phyloP scores from a whole-genome alignment of 2,329 filamentous ascomycete genomes.

The Fusarium sp. region DNA sequence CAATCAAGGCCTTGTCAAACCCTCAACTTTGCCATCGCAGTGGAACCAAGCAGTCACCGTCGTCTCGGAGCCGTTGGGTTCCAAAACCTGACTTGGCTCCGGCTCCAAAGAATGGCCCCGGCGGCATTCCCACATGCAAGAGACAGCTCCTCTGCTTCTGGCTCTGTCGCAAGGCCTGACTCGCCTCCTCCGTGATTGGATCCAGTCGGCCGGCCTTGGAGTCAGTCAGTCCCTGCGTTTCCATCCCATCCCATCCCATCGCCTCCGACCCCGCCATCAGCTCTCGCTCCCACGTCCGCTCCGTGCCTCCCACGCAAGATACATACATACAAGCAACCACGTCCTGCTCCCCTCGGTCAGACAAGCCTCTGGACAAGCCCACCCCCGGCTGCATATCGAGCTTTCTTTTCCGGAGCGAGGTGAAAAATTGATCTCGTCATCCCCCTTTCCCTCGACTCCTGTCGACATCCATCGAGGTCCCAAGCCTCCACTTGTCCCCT shows the following conservation, averaged over 20 bases:
- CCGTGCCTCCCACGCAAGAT: constrained; percentile 18
- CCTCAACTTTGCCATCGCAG: constrained; percentile 30
- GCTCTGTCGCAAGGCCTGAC: constrained; percentile 41
- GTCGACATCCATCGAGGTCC: constrained; percentile 20
- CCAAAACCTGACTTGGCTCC: constrained; percentile 20
- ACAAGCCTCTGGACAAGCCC: constrained; percentile 42
- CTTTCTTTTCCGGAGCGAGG: constrained; percentile 36
- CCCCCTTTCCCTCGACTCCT: constrained; percentile 28
- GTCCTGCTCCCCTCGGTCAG: constrained; percentile 28
- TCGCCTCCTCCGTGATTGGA: constrained; percentile 44
- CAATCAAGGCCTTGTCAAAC: constrained; percentile 35
- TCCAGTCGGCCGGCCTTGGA: constrained; percentile 38
- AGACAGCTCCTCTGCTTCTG: constrained; percentile 21
- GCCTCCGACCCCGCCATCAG: constrained; percentile 41
- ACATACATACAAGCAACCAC: constrained; percentile 14
- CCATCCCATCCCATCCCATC: constrained; percentile 16
- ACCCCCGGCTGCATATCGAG: constrained; percentile 44
- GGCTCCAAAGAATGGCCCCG: constrained; percentile 14
- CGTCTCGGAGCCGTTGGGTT: constrained; percentile 29
- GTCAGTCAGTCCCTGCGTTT: constrained; percentile 38
- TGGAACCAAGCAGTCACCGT: constrained; percentile 43
- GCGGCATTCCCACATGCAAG: constrained; percentile 43
- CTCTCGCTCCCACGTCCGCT: constrained; percentile 31
- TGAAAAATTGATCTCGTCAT: constrained; percentile 47
- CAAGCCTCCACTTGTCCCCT: constrained; percentile 35